A percentile compares a stretch with the other conserved stretches of the same genome.
Conservation (phyloP, 441 rosid species). For the Pelargonium cotyledonis region DNA sequence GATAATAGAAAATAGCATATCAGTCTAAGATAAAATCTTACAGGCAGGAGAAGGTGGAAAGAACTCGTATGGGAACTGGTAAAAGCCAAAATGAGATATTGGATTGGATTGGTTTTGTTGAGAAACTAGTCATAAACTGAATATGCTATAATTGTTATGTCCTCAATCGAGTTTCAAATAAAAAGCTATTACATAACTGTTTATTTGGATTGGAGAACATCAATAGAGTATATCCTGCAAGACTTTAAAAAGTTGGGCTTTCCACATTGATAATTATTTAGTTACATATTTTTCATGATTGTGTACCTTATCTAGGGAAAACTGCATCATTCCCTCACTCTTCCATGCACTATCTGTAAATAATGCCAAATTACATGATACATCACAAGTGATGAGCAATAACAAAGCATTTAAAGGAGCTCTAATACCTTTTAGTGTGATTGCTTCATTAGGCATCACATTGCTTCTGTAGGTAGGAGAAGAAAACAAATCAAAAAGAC, state of each 20-base stretch:
- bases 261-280: neutral
- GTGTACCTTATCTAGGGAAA: slow-evolving; percentile 45
- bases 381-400: neutral
- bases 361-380: slow-evolving; percentile 9
- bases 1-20: too few species aligned
- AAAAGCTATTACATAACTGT: neutral
- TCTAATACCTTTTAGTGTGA: slow-evolving; percentile 64
- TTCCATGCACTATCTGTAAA: slow-evolving; percentile 46
- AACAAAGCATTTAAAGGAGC: slow-evolving; percentile 12
- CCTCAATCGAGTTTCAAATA: neutral
- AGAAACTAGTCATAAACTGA: too few species aligned
- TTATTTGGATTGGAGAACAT: neutral
- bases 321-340: slow-evolving; percentile 24
- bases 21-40: too few species aligned
- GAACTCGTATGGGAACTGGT: too few species aligned
- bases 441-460: slow-evolving; percentile 49
- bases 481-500: slow-evolving; percentile 19
- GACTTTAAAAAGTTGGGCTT: too few species aligned
- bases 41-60: too few species aligned
- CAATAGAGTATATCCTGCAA: too few species aligned
- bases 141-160: neutral
- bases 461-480: slow-evolving; percentile 41
- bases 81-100: too few species aligned
- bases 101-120: too few species aligned
- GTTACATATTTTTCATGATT: neutral